A percentile compares a stretch with the other conserved stretches of the same genome.
These are phyloP conservation scores for Stygiomarasmius scandens DNA, from an alignment of 1,284 basidiomycete species.

Conservation along the genomic window DNA sequence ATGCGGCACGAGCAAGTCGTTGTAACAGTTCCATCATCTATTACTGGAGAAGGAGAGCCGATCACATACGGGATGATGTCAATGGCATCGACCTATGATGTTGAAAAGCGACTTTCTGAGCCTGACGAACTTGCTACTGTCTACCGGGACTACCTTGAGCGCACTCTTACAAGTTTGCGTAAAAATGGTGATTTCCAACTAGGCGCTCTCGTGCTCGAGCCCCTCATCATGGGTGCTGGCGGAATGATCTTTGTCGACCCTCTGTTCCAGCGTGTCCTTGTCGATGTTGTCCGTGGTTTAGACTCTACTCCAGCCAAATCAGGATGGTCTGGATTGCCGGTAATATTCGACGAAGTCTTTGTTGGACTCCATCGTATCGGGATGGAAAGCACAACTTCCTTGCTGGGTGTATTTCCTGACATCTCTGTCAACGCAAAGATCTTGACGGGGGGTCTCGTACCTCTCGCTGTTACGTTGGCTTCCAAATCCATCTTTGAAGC, in stretches of 20 bases:
- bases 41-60: conserved; percentile 11
- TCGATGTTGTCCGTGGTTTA: conserved; percentile 75
- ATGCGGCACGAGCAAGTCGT: conserved; percentile 65
- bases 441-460: conserved; percentile 91
- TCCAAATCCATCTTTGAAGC: conserved; percentile 78
- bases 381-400: conserved; percentile 60
- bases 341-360: conserved; percentile 98
- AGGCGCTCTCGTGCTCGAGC: conserved; percentile 87
- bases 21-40: conserved; percentile 57
- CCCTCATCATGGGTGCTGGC: conserved; percentile 92
- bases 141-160: conserved; percentile 68
- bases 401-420: conserved; percentile 80
- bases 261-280: conserved; percentile 88
- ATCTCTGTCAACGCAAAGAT: conserved; percentile 94
- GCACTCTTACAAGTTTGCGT: conserved; percentile 55
- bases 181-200: conserved; percentile 43
- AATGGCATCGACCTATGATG: conserved; percentile 73
- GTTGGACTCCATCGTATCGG: conserved; percentile 90
- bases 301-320: conserved; percentile 23
- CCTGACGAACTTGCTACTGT: conserved; percentile 51
- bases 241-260: conserved; percentile 99
- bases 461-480: conserved; percentile 86
- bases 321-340: conserved; percentile 78
- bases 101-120: conserved; percentile 56
- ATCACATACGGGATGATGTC: conserved; percentile 34